phyloP scores from a whole-genome alignment of 805 yeast genomes.

The Lachancea kluyveri region DNA sequence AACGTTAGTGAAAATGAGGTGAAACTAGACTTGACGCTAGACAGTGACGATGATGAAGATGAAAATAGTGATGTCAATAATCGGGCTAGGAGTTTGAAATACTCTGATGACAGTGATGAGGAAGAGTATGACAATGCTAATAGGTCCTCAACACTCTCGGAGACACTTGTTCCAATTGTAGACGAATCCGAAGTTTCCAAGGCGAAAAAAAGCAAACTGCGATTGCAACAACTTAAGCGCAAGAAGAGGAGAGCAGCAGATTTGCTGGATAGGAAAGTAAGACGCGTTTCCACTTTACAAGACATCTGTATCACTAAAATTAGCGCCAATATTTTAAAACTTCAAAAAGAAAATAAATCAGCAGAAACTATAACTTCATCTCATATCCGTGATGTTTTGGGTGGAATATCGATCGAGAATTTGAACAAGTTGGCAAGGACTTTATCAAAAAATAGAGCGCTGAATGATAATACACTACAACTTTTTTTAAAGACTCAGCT shows the following conservation, averaged over 20 bases:
- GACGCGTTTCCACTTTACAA: slow-evolving; percentile 64
- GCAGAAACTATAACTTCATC: slow-evolving; percentile 12
- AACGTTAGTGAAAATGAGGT: slow-evolving; percentile 4
- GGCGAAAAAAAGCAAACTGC: slow-evolving; percentile 39
- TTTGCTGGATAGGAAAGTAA: slow-evolving; percentile 63
- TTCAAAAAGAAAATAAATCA: slow-evolving; percentile 17
- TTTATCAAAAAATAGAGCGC: slow-evolving; percentile 73
- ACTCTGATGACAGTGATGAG: slow-evolving; percentile 18
- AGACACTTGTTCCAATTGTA: slow-evolving; percentile 3
- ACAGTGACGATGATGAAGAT: slow-evolving; percentile 22
- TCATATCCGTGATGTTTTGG: slow-evolving; percentile 55
- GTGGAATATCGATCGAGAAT: slow-evolving; percentile 77
- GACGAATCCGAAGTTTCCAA: slow-evolving; percentile 20
- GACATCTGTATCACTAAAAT: slow-evolving; percentile 70
- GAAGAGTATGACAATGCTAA: slow-evolving; percentile 14
- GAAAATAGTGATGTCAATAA: slow-evolving; percentile 11
- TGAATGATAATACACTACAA: slow-evolving; percentile 64
- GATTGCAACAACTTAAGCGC: slow-evolving; percentile 60
- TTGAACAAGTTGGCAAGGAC: slow-evolving; percentile 68
- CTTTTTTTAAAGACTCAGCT: slow-evolving; percentile 63
- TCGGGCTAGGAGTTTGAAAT: slow-evolving; percentile 3
- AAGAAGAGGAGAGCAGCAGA: slow-evolving; percentile 82
- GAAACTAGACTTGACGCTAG: too few relatives aligned
- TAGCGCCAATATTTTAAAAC: slow-evolving; percentile 37
- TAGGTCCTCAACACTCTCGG: slow-evolving; percentile 5